Evolutionary conservation across 768 basidiomycete genomes (phyloP).

Genomic region (Mycena albidolilacea): DNA sequence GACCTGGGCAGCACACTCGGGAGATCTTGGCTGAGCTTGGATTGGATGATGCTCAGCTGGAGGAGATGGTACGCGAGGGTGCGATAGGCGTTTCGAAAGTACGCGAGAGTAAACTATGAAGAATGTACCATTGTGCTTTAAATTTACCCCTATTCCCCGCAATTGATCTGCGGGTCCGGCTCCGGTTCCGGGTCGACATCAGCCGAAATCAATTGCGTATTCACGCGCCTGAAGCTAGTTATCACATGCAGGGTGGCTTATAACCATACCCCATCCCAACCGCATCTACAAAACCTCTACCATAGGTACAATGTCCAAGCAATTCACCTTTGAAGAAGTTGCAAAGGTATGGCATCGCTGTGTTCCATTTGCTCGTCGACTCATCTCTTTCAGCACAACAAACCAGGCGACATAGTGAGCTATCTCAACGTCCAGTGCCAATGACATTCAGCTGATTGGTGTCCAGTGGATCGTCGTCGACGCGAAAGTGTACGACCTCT

Average conservation of each 20-base stretch:
- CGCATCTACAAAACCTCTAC: background rate
- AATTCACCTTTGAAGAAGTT: slow-evolving; percentile 79
- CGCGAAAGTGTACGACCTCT: slow-evolving; percentile 85
- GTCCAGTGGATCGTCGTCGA: slow-evolving; percentile 90
- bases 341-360: slow-evolving; percentile 63
- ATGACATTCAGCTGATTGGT: background rate
- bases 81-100: slow-evolving; percentile 54
- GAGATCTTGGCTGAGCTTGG: slow-evolving; percentile 70
- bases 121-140: background rate
- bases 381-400: slow-evolving; percentile 77
- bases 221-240: background rate
- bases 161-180: too few relatives aligned
- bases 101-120: slow-evolving; percentile 35
- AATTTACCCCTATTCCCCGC: too few relatives aligned
- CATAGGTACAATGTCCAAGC: slow-evolving; percentile 51
- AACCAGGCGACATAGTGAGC: slow-evolving; percentile 77
- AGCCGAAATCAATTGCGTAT: too few relatives aligned
- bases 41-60: slow-evolving; percentile 56
- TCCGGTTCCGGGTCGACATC: too few relatives aligned
- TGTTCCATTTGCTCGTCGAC: slow-evolving; percentile 9
- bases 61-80: slow-evolving; percentile 59
- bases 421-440: background rate
- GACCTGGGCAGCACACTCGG: slow-evolving; percentile 68
- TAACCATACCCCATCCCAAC: background rate
- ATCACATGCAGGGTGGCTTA: slow-evolving; percentile 14